phyloP scores from a whole-genome alignment of 495 filamentous ascomycete genomes.

The Sabuloglossum arenarium region DNA sequence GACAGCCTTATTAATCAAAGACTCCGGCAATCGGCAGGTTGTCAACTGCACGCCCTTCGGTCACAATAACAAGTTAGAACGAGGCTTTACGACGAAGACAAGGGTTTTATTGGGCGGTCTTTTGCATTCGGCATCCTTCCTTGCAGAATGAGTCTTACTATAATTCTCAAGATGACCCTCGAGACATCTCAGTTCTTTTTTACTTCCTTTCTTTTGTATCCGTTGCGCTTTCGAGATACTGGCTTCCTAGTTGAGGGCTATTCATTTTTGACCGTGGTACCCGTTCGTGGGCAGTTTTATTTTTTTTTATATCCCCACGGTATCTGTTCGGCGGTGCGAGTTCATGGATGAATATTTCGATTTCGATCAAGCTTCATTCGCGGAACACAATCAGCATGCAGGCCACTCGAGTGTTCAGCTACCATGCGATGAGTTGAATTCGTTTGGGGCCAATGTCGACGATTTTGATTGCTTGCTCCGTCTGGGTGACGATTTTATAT shows the following conservation, averaged over 20 bases:
- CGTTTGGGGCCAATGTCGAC: not conserved
- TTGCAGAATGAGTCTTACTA: not conserved
- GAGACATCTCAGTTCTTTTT: not conserved
- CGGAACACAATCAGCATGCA: not conserved
- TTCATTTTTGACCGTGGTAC: not conserved
- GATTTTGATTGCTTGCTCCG: not conserved
- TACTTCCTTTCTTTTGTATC: not conserved
- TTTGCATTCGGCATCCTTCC: not conserved
- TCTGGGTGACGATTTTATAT: not conserved
- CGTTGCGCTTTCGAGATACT: not conserved
- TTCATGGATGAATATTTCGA: constrained; percentile 5
- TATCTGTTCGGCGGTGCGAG: not conserved
- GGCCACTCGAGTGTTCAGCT: not conserved
- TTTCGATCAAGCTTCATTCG: constrained; percentile 4
- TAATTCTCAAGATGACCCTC: constrained; percentile 1
- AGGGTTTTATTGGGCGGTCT: not conserved
- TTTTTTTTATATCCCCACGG: not conserved
- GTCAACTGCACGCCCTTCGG: not conserved
- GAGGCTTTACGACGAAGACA: not conserved
- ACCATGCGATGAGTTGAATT: not conserved
- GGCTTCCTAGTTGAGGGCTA: not conserved
- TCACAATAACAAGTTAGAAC: not conserved
- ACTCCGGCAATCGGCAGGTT: not conserved
- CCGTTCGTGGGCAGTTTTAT: not conserved
- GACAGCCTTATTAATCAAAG: not conserved